Conservation (phyloP, 140 eudicot species). For the Ambrosia hybrid region DNA sequence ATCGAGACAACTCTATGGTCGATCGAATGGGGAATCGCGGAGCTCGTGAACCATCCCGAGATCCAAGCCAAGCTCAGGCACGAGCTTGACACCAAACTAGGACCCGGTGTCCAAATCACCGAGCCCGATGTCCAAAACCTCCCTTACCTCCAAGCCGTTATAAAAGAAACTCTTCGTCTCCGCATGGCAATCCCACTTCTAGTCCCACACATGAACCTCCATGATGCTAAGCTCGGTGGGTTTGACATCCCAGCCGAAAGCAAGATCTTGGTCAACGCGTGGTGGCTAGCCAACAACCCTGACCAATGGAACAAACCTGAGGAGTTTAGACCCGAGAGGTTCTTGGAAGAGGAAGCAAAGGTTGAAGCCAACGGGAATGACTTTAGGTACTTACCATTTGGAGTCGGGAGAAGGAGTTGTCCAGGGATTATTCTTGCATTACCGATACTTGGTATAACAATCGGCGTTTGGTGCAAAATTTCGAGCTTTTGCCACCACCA, state of each 20-base stretch:
- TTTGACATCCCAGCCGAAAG: constrained; percentile 92
- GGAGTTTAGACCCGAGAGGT: constrained; percentile 95
- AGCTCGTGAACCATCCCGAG: constrained; percentile 83
- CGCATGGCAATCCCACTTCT: constrained; percentile 89
- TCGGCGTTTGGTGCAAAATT: constrained; percentile 95
- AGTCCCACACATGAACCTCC: constrained; percentile 97
- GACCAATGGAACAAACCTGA: constrained; percentile 83
- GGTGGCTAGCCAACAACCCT: constrained; percentile 96
- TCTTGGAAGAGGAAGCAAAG: constrained; percentile 83
- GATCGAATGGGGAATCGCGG: constrained; percentile 93
- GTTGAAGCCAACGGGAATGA: constrained; percentile 94
- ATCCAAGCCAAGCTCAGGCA: constrained; percentile 73
- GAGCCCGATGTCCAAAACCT: constrained; percentile 81
- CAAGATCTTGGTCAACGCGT: constrained; percentile 82
- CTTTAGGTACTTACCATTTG: constrained; percentile 81
- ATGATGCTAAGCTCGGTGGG: constrained; percentile 75
- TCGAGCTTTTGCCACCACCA: constrained; percentile 88
- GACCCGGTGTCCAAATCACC: constrained; percentile 71
- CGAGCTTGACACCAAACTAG: constrained; percentile 77
- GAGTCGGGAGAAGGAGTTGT: constrained; percentile 91
- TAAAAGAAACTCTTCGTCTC: constrained; percentile 86
- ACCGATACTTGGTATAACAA: constrained; percentile 79
- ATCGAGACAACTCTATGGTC: constrained; percentile 97
- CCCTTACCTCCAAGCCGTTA: constrained; percentile 90
- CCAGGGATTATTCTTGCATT: constrained; percentile 91